Evolutionary conservation across 225 moss, liverwort and hornwort species (phyloP).

Genomic region (Sphagnum contortum): DNA sequence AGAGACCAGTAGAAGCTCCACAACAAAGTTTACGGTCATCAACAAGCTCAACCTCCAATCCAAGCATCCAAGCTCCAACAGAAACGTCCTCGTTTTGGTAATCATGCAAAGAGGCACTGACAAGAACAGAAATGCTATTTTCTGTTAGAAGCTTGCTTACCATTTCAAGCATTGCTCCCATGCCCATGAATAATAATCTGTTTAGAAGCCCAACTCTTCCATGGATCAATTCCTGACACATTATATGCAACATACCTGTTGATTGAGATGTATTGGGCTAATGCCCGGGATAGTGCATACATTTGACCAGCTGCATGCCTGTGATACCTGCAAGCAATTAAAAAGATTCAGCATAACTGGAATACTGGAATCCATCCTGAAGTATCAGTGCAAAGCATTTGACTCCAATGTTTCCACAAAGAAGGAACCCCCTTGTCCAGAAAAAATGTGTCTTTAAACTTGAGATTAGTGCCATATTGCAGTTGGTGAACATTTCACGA

Average conservation of each 20-base stretch:
- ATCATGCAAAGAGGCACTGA: constrained; percentile 83
- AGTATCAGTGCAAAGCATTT: not conserved
- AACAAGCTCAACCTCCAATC: constrained; percentile 67
- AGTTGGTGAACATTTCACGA: too few relatives aligned
- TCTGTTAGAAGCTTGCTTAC: not conserved
- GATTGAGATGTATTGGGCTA: constrained; percentile 76
- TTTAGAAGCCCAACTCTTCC: too few relatives aligned
- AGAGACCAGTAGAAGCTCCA: constrained; percentile 52
- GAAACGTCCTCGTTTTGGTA: constrained; percentile 92
- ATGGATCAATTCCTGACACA: too few relatives aligned
- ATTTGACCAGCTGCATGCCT: constrained; percentile 91
- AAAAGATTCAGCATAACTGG: too few relatives aligned
- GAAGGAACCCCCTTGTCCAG: not conserved
- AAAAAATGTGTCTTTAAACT: not conserved
- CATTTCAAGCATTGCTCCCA: too few relatives aligned
- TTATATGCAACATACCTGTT: constrained; percentile 43
- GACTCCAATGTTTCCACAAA: not conserved
- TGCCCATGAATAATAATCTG: too few relatives aligned
- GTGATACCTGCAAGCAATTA: constrained; percentile 50
- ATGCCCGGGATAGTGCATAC: constrained; percentile 71
- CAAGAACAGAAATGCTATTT: not conserved
- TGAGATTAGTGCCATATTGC: too few relatives aligned
- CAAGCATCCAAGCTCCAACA: constrained; percentile 94
- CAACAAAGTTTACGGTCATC: constrained; percentile 92
- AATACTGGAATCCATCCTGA: constrained; percentile 7